Conservation (phyloP, 2,329 filamentous ascomycete genomes). For the Gliomastix tumulicola region DNA sequence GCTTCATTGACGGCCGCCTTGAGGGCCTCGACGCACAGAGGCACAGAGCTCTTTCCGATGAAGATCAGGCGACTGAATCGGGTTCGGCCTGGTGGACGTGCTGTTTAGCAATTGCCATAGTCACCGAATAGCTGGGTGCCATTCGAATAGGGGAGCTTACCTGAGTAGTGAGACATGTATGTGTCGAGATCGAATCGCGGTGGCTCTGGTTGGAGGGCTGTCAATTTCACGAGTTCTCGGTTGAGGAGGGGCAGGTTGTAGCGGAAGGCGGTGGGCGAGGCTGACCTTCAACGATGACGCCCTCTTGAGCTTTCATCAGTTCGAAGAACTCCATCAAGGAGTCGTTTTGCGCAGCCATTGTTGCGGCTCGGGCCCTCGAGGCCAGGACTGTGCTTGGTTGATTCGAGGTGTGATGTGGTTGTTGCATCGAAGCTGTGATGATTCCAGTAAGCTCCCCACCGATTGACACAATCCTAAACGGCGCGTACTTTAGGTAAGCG, state of each 20-base stretch:
- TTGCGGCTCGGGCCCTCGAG: too few relatives aligned
- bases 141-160: slow-evolving; percentile 33
- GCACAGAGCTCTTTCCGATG: slow-evolving; percentile 72
- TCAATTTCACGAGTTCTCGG: not conserved
- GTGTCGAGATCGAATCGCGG: slow-evolving; percentile 89
- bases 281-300: slow-evolving; percentile 40
- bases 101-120: not conserved
- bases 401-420: too few relatives aligned
- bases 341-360: too few relatives aligned
- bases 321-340: slow-evolving; percentile 38
- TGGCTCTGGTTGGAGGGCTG: slow-evolving; percentile 42
- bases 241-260: slow-evolving; percentile 1
- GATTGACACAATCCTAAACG: too few relatives aligned
- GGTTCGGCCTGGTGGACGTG: slow-evolving; percentile 56
- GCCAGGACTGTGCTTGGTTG: too few relatives aligned
- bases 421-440: too few relatives aligned
- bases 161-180: slow-evolving; percentile 84
- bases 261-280: too few relatives aligned
- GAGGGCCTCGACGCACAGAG: slow-evolving; percentile 73
- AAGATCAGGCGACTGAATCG: slow-evolving; percentile 73
- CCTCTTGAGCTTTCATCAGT: slow-evolving; percentile 36
- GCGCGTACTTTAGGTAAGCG: too few relatives aligned
- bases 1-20: slow-evolving; percentile 71
- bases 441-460: too few relatives aligned
- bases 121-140: not conserved